phyloP scores from a whole-genome alignment of 2,329 filamentous ascomycete species.

The Pochonia chlamydosporia region DNA sequence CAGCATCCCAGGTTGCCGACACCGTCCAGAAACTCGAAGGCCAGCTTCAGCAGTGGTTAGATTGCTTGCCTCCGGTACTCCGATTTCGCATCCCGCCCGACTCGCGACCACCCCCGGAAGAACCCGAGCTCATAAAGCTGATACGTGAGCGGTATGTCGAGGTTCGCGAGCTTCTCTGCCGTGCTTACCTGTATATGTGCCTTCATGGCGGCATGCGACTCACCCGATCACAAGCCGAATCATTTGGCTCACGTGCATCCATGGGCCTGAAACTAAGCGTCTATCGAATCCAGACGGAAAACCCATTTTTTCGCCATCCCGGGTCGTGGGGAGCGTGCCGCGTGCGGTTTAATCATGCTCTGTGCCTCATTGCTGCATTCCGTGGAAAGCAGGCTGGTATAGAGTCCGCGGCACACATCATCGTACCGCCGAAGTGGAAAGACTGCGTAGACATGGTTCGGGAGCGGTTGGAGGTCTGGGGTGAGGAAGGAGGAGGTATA shows the following conservation, averaged over 20 bases:
- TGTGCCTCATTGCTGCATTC: conserved; percentile 11
- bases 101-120: conserved; percentile 7
- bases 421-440: conserved; percentile 10
- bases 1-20: conserved; percentile 51
- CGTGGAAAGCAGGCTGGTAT: conserved; percentile 9
- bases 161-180: conserved; percentile 12
- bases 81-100: conserved; percentile 44
- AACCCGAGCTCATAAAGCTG: conserved; percentile 13
- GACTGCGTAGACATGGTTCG: conserved; percentile 11
- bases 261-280: conserved; percentile 9
- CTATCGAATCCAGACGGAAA: conserved; percentile 12
- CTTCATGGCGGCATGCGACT: conserved; percentile 11
- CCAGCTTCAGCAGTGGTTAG: conserved; percentile 73
- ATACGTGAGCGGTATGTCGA: conserved; percentile 13
- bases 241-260: conserved; percentile 10
- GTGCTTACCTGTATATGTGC: conserved; percentile 12
- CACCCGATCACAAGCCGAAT: conserved; percentile 7
- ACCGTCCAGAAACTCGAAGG: conserved; percentile 64
- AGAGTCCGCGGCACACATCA: conserved; percentile 7
- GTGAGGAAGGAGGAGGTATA: conserved; percentile 11
- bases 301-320: conserved; percentile 10
- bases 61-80: conserved; percentile 61
- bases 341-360: conserved; percentile 12
- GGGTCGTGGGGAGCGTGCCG: conserved; percentile 13
- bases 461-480: conserved; percentile 11